phyloP scores from a whole-genome alignment of 2,329 filamentous ascomycete genomes.

The Escovopsis weberi region DNA sequence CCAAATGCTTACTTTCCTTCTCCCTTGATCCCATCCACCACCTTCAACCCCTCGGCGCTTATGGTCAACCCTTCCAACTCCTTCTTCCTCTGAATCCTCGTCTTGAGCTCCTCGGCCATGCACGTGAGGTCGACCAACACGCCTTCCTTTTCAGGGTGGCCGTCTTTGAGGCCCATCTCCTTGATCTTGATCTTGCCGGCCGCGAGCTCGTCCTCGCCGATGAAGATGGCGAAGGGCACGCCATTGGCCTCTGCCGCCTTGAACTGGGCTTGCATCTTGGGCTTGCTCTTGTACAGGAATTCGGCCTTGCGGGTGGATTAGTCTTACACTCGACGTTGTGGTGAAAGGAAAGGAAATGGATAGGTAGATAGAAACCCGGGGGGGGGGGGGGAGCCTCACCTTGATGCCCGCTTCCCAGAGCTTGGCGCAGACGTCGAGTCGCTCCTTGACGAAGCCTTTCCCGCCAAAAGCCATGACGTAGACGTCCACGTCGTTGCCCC shows the following conservation, averaged over 20 bases:
- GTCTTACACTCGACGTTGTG: constrained; percentile 3
- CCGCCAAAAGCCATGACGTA: constrained; percentile 92
- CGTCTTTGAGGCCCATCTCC: constrained; percentile 57
- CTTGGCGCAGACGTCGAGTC: constrained; percentile 61
- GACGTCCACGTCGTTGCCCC: constrained; percentile 69
- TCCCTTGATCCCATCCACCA: constrained; percentile 32
- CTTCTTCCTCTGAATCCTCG: constrained; percentile 26
- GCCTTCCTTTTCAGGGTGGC: constrained; percentile 83
- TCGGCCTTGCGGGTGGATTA: constrained; percentile 45
- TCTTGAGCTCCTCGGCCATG: constrained; percentile 48
- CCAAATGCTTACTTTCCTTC: constrained; percentile 10
- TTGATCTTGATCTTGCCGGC: constrained; percentile 80
- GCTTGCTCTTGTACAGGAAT: constrained; percentile 80
- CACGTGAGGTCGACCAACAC: constrained; percentile 52
- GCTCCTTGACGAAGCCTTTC: constrained; percentile 69
- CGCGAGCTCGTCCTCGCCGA: constrained; percentile 81
- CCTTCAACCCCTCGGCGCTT: constrained; percentile 29
- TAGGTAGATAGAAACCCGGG: not conserved
- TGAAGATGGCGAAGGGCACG: constrained; percentile 73
- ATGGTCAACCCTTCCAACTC: constrained; percentile 28
- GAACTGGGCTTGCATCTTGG: constrained; percentile 79
- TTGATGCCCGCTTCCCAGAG: constrained; percentile 85
- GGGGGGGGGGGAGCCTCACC: constrained; percentile 23
- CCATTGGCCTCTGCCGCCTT: constrained; percentile 71
- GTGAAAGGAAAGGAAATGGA: not conserved